Percentiles rank a stretch among this genome's conserved stretches.
Conservation (phyloP, 2,329 filamentous ascomycete species). For the Rutstroemia sp. region DNA sequence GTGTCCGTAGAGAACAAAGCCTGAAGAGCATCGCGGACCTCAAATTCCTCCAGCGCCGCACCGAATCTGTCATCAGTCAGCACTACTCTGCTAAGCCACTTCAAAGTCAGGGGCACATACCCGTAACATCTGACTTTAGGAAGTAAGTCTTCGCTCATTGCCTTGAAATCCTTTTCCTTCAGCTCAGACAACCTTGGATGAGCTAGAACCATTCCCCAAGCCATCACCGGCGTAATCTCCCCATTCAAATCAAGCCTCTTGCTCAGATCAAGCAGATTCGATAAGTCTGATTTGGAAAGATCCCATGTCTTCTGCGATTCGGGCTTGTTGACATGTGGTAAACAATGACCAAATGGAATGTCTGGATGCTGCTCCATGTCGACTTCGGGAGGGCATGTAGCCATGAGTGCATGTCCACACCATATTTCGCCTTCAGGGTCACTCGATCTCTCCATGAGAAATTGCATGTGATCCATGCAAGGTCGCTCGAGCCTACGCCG, state of each 20-base stretch:
- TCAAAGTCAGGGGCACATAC: constrained; percentile 39
- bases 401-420: constrained; percentile 91
- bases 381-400: constrained; percentile 65
- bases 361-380: constrained; percentile 39
- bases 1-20: constrained; percentile 16
- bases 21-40: constrained; percentile 35
- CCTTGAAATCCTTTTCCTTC: constrained; percentile 59
- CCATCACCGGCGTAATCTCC: constrained; percentile 93
- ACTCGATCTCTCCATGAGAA: constrained; percentile 55
- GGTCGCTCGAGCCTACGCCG: constrained; percentile 73
- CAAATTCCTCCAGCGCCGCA: constrained; percentile 62
- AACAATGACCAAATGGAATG: constrained; percentile 45
- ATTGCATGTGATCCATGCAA: constrained; percentile 87
- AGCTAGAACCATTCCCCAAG: constrained; percentile 73
- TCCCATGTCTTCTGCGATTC: constrained; percentile 62
- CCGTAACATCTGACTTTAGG: constrained; percentile 89
- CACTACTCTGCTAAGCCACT: not conserved
- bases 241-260: constrained; percentile 75
- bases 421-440: constrained; percentile 54
- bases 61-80: constrained; percentile 46
- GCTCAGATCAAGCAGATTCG: constrained; percentile 78
- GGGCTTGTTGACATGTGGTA: constrained; percentile 10
- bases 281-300: constrained; percentile 66
- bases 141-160: constrained; percentile 64
- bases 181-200: constrained; percentile 64